A percentile compares a stretch with the other conserved stretches of the same genome.
These are phyloP conservation scores for Pestalotiopsis sp. DNA, from an alignment of 2,329 filamentous ascomycete species.

Conservation along the genomic window DNA sequence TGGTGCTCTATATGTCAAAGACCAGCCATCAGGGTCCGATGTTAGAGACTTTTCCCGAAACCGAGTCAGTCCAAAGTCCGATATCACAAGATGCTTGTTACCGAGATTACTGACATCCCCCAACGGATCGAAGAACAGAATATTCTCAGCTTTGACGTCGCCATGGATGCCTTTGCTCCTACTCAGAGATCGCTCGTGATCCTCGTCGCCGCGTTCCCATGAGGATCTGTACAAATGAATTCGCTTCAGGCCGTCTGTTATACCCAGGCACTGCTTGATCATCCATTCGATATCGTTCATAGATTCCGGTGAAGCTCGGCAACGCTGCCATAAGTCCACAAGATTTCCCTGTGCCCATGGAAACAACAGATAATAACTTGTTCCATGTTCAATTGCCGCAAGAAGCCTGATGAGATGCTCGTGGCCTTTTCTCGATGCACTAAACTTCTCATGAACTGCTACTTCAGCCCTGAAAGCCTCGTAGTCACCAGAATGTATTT, in stretches of 20 bases:
- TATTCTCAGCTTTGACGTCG: not conserved
- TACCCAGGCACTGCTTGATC: slow-evolving; percentile 17
- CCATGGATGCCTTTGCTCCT: not conserved
- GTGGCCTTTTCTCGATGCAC: slow-evolving; percentile 13
- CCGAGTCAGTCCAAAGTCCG: not conserved
- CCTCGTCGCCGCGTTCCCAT: not conserved
- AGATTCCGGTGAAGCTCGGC: not conserved
- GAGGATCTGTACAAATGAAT: slow-evolving; percentile 16
- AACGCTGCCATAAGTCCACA: slow-evolving; percentile 17
- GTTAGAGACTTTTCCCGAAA: not conserved
- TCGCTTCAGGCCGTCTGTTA: slow-evolving; percentile 17
- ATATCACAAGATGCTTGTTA: not conserved
- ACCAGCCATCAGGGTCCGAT: not conserved
- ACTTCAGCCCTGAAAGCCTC: slow-evolving; percentile 16
- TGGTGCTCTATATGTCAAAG: not conserved
- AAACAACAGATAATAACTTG: slow-evolving; percentile 20
- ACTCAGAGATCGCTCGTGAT: not conserved
- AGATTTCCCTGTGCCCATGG: slow-evolving; percentile 19
- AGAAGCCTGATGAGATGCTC: slow-evolving; percentile 19
- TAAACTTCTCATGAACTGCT: slow-evolving; percentile 15
- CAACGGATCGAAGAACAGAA: not conserved
- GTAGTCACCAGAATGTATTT: slow-evolving; percentile 15
- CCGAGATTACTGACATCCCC: not conserved
- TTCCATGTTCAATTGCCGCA: slow-evolving; percentile 16
- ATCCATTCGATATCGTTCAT: slow-evolving; percentile 14